Conservation (phyloP, 1,139 yeast species). For the Taphrina pruni region DNA sequence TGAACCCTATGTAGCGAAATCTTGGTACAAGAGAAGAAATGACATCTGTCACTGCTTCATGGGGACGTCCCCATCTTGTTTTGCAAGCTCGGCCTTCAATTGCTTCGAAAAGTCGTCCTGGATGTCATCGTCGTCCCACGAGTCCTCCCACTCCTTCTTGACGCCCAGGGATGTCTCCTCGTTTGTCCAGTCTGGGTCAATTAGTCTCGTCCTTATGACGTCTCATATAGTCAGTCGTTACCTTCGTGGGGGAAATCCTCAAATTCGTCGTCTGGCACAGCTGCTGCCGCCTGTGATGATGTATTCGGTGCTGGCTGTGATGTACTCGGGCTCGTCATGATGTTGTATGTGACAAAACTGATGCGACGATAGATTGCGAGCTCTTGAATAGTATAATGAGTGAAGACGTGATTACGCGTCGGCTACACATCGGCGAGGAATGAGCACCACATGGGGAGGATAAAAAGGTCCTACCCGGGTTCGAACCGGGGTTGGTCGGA, state of each 20-base stretch:
- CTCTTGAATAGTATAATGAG: no score
- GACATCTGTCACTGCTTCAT: constrained; percentile 26
- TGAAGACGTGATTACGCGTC: not conserved
- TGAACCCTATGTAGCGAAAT: no score
- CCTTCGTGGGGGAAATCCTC: constrained; percentile 92
- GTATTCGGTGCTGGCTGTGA: not conserved
- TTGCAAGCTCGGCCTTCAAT: constrained; percentile 58
- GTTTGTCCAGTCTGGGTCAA: constrained; percentile 59
- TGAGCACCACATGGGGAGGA: not conserved
- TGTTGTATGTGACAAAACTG: not conserved
- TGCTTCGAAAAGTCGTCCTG: constrained; percentile 81
- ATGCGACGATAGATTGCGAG: no score
- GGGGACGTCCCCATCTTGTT: constrained; percentile 29
- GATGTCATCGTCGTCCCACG: constrained; percentile 87
- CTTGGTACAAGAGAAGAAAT: no score
- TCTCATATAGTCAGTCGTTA: constrained; percentile 52
- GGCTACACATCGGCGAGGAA: not conserved
- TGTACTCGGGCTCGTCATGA: not conserved
- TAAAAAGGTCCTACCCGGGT: constrained; percentile 52
- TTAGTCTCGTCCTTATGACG: not conserved
- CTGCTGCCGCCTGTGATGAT: constrained; percentile 48
- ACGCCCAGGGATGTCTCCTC: constrained; percentile 56
- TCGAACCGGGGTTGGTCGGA: constrained; percentile 52
- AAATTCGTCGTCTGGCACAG: constrained; percentile 75
- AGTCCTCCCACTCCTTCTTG: constrained; percentile 82